Percentiles rank a stretch among this genome's conserved stretches.
Conservation (phyloP, 2,329 filamentous ascomycete species). For the Ophiostoma montium region DNA sequence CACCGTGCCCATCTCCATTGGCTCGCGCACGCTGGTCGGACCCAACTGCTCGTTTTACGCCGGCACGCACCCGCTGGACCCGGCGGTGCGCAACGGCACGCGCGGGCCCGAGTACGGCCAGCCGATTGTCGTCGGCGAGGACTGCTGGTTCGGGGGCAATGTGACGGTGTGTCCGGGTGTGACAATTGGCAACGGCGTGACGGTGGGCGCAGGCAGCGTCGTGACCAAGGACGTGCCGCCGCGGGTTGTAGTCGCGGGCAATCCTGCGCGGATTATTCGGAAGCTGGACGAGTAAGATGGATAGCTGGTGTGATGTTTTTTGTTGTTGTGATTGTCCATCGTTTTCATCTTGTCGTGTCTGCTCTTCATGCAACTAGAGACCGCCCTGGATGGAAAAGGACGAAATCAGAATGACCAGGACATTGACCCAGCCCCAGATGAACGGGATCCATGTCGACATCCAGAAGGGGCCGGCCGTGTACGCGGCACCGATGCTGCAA, state of each 20-base stretch:
- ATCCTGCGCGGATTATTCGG: conserved; percentile 47
- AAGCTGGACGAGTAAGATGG: conserved; percentile 19
- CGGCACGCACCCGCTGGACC: conserved; percentile 65
- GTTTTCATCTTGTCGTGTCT: no score
- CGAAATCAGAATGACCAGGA: conserved; percentile 68
- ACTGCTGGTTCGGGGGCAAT: conserved; percentile 68
- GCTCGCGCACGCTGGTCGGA: conserved; percentile 62
- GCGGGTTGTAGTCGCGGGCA: conserved; percentile 49
- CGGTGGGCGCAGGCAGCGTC: conserved; percentile 68
- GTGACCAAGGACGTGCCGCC: conserved; percentile 64
- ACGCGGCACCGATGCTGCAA: conserved; percentile 60
- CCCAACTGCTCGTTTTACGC: conserved; percentile 66
- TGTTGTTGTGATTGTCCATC: no score
- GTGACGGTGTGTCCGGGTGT: conserved; percentile 61
- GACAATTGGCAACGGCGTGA: conserved; percentile 59
- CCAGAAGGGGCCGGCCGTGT: conserved; percentile 66
- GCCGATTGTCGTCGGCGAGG: conserved; percentile 62
- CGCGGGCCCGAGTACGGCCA: conserved; percentile 61
- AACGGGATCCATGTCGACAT: conserved; percentile 95
- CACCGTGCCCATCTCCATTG: conserved; percentile 60
- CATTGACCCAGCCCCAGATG: conserved; percentile 74
- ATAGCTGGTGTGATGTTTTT: no score
- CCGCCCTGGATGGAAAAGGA: conserved; percentile 90
- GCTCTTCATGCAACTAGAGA: no score
- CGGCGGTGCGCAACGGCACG: conserved; percentile 56